Base-by-base conservation (phyloP, 2,329 filamentous ascomycete species). In the Colletotrichum aenigma region DNA sequence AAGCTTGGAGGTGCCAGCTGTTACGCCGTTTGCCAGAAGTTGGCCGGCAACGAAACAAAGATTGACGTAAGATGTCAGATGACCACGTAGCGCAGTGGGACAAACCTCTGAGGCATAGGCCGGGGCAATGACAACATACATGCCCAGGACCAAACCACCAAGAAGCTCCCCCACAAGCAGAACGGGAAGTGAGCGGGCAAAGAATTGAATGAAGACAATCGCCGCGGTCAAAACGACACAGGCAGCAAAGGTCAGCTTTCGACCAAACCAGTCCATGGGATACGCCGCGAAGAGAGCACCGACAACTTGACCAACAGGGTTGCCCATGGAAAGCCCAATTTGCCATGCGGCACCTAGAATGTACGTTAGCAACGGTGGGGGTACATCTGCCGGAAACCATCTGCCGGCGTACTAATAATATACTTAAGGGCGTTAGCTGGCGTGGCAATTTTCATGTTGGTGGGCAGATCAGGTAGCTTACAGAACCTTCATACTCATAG, bases 141-240 rank as follows among this genome's bases (percentile, higher is more conserved):
- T 90, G 4, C 91, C 91, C n/a, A 91, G 86, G 1, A 93, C 89
- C 8, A 93, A 84, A 2, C 92, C 92, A 28, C 89, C 89, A 0
- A 93, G 85, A 3, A 94, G 84, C 84, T 93, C 91, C 32, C 91
- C 90, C 4, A 89, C 89, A n/a, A 92, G 87, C 3, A 93, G 85
- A 15, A 89, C 88, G 9, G 86, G 79, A 15, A 92, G 85, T 1
- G 88, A 89, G 4, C 88, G 87, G 15, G 91, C 90, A 78, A 92
- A 93, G 84, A 93, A 92, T 77, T 92, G 90, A 71, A 93, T 88
- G 80, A 92, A 93, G 73, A 93, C 88, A 55, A 92, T 88, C 2
- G 83, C 86, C 15, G 87, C 86, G 3, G 89, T 90, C 75, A 88
- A 80, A 12, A 82, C 71, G 28, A 88, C 85, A 76, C 87, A 89